Evolutionary conservation across 345 rosid genomes (phyloP).

Genomic region (Eucalyptus regnans): DNA sequence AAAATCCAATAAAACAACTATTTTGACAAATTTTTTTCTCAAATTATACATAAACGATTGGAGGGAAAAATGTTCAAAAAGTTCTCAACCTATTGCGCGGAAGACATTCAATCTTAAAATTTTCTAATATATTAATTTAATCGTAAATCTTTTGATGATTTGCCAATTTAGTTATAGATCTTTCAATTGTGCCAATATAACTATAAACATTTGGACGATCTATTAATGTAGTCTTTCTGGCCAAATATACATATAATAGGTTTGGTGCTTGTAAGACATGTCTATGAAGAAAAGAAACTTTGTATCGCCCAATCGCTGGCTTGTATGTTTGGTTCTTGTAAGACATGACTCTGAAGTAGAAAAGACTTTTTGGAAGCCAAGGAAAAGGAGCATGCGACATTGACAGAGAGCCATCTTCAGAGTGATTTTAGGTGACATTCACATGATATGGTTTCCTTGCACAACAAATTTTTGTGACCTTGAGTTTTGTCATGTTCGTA

Average conservation of each 20-base stretch:
- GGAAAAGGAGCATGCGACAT: background rate
- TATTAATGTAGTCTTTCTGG: accelerated
- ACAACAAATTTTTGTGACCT: too few species aligned
- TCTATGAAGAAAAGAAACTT: background rate
- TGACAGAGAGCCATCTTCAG: background rate
- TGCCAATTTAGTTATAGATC: accelerated
- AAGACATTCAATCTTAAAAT: accelerated
- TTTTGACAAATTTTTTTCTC: background rate
- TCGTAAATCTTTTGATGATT: background rate
- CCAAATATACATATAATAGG: too few species aligned
- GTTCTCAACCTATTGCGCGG: accelerated
- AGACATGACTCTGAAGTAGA: background rate
- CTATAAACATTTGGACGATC: too few species aligned
- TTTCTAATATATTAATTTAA: too few species aligned
- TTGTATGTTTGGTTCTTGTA: background rate
- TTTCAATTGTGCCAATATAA: too few species aligned
- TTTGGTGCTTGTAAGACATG: background rate
- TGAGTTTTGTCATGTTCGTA: background rate
- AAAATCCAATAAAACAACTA: background rate
- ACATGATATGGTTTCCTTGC: too few species aligned
- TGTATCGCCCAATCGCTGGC: background rate
- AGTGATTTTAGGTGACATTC: background rate
- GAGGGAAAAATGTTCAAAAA: accelerated
- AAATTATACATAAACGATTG: accelerated
- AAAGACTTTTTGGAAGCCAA: background rate